Conservation (phyloP, 257 asterid genomes). For the Penstemon eatonii region DNA sequence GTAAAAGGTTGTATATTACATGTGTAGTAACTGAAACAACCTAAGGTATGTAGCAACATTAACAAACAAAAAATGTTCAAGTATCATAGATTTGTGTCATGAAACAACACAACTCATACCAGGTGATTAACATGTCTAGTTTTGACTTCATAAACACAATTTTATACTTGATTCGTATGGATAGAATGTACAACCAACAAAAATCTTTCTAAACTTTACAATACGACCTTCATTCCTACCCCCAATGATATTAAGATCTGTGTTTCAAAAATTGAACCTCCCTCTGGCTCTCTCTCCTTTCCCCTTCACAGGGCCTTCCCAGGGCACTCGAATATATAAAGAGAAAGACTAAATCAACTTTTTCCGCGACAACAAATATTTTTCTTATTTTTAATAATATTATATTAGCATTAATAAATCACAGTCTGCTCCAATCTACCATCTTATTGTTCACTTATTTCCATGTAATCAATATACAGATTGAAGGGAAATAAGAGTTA, state of each 20-base stretch:
- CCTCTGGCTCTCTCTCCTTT: not conserved
- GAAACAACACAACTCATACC: slow-evolving; percentile 15
- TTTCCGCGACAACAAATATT: not conserved
- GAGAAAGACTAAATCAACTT: not conserved
- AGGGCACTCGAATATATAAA: not conserved
- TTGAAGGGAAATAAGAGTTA: not conserved
- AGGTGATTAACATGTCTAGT: not conserved
- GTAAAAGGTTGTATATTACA: not conserved
- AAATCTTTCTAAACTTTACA: not conserved
- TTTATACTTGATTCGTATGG: not conserved
- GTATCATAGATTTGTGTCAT: slow-evolving; percentile 4
- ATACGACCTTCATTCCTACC: not conserved
- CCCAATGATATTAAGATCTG: not conserved
- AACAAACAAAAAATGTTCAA: slow-evolving; percentile 11
- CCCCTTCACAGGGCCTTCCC: slow-evolving; percentile 6
- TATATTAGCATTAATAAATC: not conserved
- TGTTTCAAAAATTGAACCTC: not conserved
- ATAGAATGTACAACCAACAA: not conserved
- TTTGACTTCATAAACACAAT: not conserved
- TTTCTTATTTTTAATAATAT: not conserved
- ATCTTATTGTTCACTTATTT: not conserved
- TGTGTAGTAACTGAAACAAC: slow-evolving; percentile 3
- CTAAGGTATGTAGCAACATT: not conserved
- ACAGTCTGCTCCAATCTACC: not conserved
- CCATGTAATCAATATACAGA: too few species aligned